These are phyloP conservation scores for Russula earlei DNA, from an alignment of 768 basidiomycete genomes.

Conservation along the genomic window DNA sequence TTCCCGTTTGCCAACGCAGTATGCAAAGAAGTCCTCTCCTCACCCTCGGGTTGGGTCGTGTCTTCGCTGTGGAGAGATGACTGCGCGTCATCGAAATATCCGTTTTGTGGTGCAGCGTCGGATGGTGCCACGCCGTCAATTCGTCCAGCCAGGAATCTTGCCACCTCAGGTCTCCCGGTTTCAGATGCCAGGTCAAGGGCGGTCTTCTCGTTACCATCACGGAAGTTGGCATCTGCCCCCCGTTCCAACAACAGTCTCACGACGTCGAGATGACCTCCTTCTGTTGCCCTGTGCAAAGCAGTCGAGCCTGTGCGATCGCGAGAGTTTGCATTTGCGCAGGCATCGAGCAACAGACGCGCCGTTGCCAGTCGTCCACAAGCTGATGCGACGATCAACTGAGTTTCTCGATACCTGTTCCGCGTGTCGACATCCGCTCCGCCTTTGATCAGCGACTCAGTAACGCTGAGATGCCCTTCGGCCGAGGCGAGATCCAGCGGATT, in stretches of 20 bases:
- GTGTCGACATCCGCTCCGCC: background rate
- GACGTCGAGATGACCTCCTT: background rate
- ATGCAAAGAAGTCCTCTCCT: background rate
- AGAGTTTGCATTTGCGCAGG: background rate
- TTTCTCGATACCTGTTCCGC: background rate
- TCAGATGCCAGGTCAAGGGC: background rate
- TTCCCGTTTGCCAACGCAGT: background rate
- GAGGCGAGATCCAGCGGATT: background rate
- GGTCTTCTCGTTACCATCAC: background rate
- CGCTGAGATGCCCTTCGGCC: background rate
- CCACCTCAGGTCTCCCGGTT: background rate
- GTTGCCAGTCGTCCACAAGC: background rate
- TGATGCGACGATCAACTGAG: background rate
- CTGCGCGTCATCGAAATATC: too few relatives aligned
- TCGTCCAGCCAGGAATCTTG: background rate
- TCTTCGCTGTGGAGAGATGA: background rate
- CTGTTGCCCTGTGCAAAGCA: background rate
- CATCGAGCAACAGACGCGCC: background rate
- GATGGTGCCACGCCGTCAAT: background rate
- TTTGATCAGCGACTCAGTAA: background rate
- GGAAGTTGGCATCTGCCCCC: background rate
- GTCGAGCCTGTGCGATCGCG: background rate
- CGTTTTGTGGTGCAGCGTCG: background rate
- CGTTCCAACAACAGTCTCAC: background rate
- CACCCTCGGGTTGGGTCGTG: background rate